phyloP scores from a whole-genome alignment of 768 basidiomycete species.

The Collybia sordida region DNA sequence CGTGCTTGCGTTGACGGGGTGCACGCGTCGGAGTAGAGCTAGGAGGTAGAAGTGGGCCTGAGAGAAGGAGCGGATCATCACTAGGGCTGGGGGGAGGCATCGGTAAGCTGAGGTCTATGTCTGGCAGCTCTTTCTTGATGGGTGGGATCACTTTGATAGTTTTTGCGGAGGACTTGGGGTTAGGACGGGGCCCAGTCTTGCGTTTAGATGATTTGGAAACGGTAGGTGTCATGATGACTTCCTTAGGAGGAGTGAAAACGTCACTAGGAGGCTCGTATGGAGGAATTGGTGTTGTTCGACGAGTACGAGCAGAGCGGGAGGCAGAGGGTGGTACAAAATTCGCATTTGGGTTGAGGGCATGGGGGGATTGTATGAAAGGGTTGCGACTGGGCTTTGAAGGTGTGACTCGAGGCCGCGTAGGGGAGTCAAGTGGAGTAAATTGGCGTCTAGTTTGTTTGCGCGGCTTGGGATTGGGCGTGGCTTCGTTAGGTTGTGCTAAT shows the following conservation, averaged over 20 bases:
- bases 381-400: conserved; percentile 22
- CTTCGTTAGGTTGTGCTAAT: conserved; percentile 28
- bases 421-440: conserved; percentile 19
- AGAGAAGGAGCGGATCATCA: conserved; percentile 72
- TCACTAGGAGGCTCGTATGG: conserved; percentile 66
- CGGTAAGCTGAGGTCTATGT: conserved; percentile 55
- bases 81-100: conserved; percentile 72
- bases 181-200: conserved; percentile 15
- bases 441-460: conserved; percentile 43
- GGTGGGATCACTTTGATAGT: conserved; percentile 15
- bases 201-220: conserved; percentile 38
- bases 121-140: conserved; percentile 67
- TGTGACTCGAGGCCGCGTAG: conserved; percentile 22
- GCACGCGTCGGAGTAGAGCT: conserved; percentile 21
- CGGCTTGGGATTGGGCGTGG: conserved; percentile 62
- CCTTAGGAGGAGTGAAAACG: conserved; percentile 70
- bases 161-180: conserved; percentile 13
- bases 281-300: conserved; percentile 56
- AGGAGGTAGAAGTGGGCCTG: conserved; percentile 35
- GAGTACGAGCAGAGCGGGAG: conserved; percentile 22
- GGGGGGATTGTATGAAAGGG: conserved; percentile 36
- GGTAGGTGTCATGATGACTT: conserved; percentile 48
- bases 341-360: conserved; percentile 47
- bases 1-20: conserved; percentile 5
- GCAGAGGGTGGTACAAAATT: conserved; percentile 32